Conservation (phyloP, 306 rosid species). For the Gastrolobium bilobum region DNA sequence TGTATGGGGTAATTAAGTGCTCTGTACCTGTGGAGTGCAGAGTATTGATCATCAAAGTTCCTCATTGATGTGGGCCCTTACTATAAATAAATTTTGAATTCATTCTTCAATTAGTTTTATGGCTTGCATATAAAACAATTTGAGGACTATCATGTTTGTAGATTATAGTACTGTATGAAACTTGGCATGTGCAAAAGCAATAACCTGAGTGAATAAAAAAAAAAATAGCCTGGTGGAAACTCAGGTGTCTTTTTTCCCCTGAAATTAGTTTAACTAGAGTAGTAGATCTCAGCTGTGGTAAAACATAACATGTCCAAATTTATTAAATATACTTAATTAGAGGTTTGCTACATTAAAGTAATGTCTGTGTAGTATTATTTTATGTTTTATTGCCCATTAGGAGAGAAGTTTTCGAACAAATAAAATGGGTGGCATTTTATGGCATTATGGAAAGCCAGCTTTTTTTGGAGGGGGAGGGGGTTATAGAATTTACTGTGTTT, state of each 20-base stretch:
- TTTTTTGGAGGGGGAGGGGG: not conserved
- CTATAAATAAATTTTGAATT: conserved; percentile 33
- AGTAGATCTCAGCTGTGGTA: conserved; percentile 23
- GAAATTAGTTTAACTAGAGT: conserved; percentile 15
- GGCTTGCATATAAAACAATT: conserved; percentile 21
- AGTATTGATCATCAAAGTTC: not conserved
- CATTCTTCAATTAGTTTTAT: conserved; percentile 18
- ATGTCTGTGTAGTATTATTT: not conserved
- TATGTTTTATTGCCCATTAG: conserved; percentile 17
- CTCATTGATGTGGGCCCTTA: not conserved
- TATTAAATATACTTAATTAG: not conserved
- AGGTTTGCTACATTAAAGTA: not conserved
- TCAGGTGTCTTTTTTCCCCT: no score
- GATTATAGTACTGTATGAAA: not conserved
- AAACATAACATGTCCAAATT: conserved; percentile 27
- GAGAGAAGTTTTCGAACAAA: conserved; percentile 5
- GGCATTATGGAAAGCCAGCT: conserved; percentile 11
- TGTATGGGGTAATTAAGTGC: conserved; percentile 17
- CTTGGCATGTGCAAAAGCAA: conserved; percentile 18
- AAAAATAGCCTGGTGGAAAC: not conserved
- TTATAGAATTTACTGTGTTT: not conserved
- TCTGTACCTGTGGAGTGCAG: not conserved
- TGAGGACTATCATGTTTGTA: conserved; percentile 12
- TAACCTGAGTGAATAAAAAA: not conserved
- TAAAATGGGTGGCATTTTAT: conserved; percentile 29